These are phyloP conservation scores for Galeopsis tetrahit DNA, from an alignment of 257 asterid genomes.

Conservation along the genomic window DNA sequence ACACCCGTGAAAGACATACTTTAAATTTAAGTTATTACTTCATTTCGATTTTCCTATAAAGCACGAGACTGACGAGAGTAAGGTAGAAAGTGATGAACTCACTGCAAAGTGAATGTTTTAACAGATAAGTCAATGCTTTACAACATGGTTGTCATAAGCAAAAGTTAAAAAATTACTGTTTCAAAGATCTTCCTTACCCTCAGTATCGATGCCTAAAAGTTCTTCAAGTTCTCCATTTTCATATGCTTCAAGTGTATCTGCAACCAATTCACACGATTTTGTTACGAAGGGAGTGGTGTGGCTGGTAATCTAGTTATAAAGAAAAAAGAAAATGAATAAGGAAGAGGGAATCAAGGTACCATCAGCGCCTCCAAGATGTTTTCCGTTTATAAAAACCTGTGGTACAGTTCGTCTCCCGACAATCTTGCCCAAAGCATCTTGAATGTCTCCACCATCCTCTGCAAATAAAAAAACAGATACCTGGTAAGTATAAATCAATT, in stretches of 20 bases:
- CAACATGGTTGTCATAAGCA: background rate
- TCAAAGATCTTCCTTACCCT: conserved; percentile 69
- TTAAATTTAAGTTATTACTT: background rate
- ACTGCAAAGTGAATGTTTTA: background rate
- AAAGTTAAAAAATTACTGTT: conserved; percentile 13
- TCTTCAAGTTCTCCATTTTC: conserved; percentile 71
- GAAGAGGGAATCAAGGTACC: conserved; percentile 50
- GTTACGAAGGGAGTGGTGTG: conserved; percentile 11
- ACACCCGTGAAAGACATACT: background rate
- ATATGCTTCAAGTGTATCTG: conserved; percentile 84
- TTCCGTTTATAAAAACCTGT: conserved; percentile 86
- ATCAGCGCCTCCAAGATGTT: conserved; percentile 96
- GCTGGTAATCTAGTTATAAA: background rate
- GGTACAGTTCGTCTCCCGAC: conserved; percentile 90
- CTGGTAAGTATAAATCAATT: background rate
- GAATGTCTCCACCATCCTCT: conserved; percentile 82
- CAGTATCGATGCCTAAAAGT: conserved; percentile 57
- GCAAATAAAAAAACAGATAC: conserved; percentile 23
- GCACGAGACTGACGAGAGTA: background rate
- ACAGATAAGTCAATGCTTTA: conserved; percentile 3
- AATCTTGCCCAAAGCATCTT: conserved; percentile 70
- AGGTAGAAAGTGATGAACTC: background rate
- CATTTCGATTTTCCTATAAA: background rate
- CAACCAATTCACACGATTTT: conserved; percentile 27
- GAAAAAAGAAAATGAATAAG: conserved; percentile 12